These are phyloP conservation scores for Penicillium sp. DNA, from an alignment of 2,329 filamentous ascomycete species.

Conservation along the genomic window DNA sequence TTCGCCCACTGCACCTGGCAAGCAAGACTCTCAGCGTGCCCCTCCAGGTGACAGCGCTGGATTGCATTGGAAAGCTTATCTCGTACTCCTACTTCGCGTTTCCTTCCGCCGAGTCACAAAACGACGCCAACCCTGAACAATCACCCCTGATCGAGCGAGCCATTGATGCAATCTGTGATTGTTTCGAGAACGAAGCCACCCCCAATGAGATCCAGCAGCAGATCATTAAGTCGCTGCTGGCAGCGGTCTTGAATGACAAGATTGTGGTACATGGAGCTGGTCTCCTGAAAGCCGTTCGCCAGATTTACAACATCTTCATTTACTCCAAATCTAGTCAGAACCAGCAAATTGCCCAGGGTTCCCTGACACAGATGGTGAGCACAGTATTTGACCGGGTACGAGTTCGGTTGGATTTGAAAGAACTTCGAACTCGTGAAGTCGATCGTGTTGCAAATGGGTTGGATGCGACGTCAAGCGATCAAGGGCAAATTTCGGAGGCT, in stretches of 20 bases:
- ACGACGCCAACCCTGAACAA: slow-evolving; percentile 35
- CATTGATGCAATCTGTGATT: slow-evolving; percentile 99
- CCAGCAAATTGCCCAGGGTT: slow-evolving; percentile 95
- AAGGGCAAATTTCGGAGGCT: slow-evolving; percentile 47
- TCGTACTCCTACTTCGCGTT: slow-evolving; percentile 98
- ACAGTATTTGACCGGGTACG: slow-evolving; percentile 97
- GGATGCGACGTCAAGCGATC: slow-evolving; percentile 44
- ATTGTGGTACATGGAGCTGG: slow-evolving; percentile 97
- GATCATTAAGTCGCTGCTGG: slow-evolving; percentile 94
- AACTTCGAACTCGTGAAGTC: slow-evolving; percentile 61
- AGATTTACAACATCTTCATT: slow-evolving; percentile 98
- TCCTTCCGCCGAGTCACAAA: slow-evolving; percentile 48
- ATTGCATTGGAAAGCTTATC: slow-evolving; percentile 98
- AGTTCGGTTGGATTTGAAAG: slow-evolving; percentile 80
- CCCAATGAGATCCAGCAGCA: slow-evolving; percentile 91
- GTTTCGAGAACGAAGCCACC: slow-evolving; percentile 95
- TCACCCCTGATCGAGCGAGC: slow-evolving; percentile 91
- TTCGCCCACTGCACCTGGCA: slow-evolving; percentile 85
- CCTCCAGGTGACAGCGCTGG: slow-evolving; percentile 84
- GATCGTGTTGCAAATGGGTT: slow-evolving; percentile 37
- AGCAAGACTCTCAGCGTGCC: slow-evolving; percentile 83
- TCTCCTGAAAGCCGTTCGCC: slow-evolving; percentile 90
- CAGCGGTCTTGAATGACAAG: slow-evolving; percentile 96
- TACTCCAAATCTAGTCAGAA: slow-evolving; percentile 91
- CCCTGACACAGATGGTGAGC: slow-evolving; percentile 96